Conservation (phyloP, 129 eudicot genomes). For the Flaveria sonorensis region DNA sequence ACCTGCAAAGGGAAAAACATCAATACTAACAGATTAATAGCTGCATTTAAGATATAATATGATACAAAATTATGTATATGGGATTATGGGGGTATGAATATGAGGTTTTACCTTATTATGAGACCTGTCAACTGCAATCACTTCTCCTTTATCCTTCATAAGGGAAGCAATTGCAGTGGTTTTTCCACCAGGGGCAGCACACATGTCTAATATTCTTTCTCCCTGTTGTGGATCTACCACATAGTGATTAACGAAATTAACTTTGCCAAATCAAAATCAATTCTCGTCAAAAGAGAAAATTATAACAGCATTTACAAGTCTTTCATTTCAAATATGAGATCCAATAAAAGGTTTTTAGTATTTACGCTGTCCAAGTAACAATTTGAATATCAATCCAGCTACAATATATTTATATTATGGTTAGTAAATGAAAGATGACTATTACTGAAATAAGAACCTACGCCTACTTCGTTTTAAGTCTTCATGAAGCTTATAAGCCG, state of each 20-base stretch:
- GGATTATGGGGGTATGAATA: background rate
- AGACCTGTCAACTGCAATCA: conserved; percentile 90
- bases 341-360: background rate
- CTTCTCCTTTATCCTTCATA: conserved; percentile 89
- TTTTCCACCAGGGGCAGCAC: conserved; percentile 99
- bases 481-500: background rate
- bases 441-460: background rate
- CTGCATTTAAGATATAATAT: background rate
- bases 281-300: background rate
- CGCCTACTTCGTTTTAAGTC: background rate
- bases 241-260: conserved; percentile 10
- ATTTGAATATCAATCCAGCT: background rate
- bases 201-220: conserved; percentile 92
- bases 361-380: background rate
- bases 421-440: background rate
- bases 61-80: background rate
- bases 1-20: conserved; percentile 45
- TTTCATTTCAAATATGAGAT: background rate
- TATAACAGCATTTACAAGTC: background rate
- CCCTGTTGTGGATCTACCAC: conserved; percentile 85
- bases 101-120: conserved; percentile 85
- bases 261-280: background rate
- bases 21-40: background rate
- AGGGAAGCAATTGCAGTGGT: conserved; percentile 96
- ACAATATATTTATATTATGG: background rate